Percentiles rank a stretch among this genome's conserved stretches.
Evolutionary conservation across 2,329 filamentous ascomycete genomes (phyloP).

Genomic region (Fusarium subtropicale): DNA sequence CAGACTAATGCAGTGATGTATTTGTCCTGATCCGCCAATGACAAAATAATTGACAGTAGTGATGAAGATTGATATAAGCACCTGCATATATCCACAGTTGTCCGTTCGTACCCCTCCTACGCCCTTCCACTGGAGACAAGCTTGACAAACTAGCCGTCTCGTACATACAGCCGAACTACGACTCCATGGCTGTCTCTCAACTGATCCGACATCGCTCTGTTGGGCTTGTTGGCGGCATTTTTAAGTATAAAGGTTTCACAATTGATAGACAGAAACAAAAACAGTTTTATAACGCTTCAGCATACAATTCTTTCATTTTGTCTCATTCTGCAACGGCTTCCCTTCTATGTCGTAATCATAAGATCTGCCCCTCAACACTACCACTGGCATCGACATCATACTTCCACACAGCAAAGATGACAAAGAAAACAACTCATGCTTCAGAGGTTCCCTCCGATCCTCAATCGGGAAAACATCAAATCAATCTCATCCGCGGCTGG

Average conservation of each 20-base stretch:
- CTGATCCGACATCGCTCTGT: constrained; percentile 42
- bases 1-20: background rate
- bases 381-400: constrained; percentile 5
- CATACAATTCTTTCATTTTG: background rate
- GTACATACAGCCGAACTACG: constrained; percentile 4
- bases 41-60: background rate
- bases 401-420: constrained; percentile 3
- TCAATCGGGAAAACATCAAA: constrained; percentile 55
- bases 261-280: background rate
- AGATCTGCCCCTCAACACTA: constrained; percentile 18
- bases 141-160: constrained; percentile 9
- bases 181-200: constrained; percentile 31
- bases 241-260: background rate
- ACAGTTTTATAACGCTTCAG: background rate
- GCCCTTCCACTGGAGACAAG: background rate
- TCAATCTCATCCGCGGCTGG: constrained; percentile 78
- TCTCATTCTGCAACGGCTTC: background rate
- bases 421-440: constrained; percentile 22
- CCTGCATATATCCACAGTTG: constrained; percentile 38
- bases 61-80: background rate
- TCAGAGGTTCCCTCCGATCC: constrained; percentile 38
- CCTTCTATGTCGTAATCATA: constrained; percentile 10
- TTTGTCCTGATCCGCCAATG: background rate
- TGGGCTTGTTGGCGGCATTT: background rate
- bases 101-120: constrained; percentile 23